Percentiles rank a stretch among this genome's conserved stretches.
These are phyloP conservation scores for Stygiomarasmius scandens DNA, from an alignment of 1,284 basidiomycete species.

Conservation along the genomic window DNA sequence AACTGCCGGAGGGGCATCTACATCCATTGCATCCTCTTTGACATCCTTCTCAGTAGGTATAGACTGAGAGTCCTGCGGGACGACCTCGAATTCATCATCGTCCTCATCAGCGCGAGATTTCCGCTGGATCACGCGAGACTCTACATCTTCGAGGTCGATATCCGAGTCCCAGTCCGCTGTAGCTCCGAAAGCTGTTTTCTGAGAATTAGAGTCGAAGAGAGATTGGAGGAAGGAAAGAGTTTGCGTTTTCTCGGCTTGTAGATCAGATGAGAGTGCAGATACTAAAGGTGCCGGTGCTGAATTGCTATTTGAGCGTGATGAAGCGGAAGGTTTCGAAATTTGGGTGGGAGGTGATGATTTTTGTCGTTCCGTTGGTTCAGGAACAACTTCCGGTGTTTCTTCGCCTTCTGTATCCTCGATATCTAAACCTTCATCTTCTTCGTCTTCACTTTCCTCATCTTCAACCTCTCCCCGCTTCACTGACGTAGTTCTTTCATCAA, in stretches of 20 bases:
- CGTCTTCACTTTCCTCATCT: not conserved
- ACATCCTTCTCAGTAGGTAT: constrained; percentile 8
- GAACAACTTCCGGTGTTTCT: not conserved
- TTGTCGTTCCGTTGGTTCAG: not conserved
- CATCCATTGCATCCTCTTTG: constrained; percentile 17
- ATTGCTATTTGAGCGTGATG: not conserved
- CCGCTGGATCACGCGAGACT: constrained; percentile 17
- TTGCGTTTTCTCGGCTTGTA: constrained; percentile 1
- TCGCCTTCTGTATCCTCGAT: not conserved
- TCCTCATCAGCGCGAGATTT: constrained; percentile 19
- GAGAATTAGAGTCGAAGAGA: constrained; percentile 46
- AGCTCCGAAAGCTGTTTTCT: constrained; percentile 34
- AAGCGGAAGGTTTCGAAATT: not conserved
- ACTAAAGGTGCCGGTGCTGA: not conserved
- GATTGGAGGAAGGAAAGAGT: constrained; percentile 10
- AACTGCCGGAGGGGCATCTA: not conserved
- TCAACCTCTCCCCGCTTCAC: constrained; percentile 3
- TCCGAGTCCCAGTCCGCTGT: constrained; percentile 53
- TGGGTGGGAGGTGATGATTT: not conserved
- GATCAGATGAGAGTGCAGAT: not conserved
- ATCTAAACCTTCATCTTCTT: too few species aligned
- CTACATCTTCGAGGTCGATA: constrained; percentile 52
- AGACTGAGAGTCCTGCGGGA: constrained; percentile 31
- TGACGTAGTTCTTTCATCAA: not conserved
- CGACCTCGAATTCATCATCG: constrained; percentile 41